These are phyloP conservation scores for Scheffersomyces spartinae DNA, from an alignment of 805 yeast species.

Conservation along the genomic window DNA sequence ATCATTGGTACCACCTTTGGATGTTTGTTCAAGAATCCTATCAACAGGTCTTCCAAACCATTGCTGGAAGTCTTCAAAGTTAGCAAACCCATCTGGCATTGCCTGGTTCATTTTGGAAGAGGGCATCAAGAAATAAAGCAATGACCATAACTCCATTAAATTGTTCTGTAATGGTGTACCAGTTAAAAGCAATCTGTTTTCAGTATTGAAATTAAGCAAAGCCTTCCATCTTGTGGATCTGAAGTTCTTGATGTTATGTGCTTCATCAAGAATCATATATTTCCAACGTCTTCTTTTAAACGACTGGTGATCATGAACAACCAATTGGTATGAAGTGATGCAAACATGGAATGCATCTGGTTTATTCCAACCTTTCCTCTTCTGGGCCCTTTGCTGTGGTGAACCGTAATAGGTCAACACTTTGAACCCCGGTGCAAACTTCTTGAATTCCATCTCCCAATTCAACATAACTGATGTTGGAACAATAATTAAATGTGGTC, in stretches of 20 bases:
- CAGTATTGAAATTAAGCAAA: constrained; percentile 83
- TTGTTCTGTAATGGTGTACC: constrained; percentile 98
- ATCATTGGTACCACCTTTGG: constrained; percentile 39
- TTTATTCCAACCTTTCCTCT: constrained; percentile 95
- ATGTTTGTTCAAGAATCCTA: constrained; percentile 63
- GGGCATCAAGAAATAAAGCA: constrained; percentile 93
- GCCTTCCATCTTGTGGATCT: constrained; percentile 98
- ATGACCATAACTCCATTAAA: constrained; percentile 91
- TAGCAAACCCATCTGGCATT: constrained; percentile 95
- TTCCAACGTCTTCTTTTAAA: constrained; percentile 90
- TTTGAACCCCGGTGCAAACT: constrained; percentile 97
- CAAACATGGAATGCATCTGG: constrained; percentile 95
- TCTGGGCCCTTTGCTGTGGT: constrained; percentile 92
- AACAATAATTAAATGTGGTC: constrained; percentile 93
- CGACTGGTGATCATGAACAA: constrained; percentile 93
- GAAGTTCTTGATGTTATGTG: constrained; percentile 94
- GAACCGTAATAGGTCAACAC: constrained; percentile 93
- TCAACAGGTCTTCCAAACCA: constrained; percentile 99
- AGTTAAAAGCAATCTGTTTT: constrained; percentile 73
- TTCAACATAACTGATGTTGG: constrained; percentile 96
- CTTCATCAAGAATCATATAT: constrained; percentile 95
- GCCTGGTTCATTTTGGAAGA: constrained; percentile 58
- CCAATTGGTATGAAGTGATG: constrained; percentile 92
- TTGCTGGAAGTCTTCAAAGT: constrained; percentile 87
- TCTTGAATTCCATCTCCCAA: constrained; percentile 99